A percentile compares a stretch with the other conserved stretches of the same genome.
phyloP scores from a whole-genome alignment of 306 rosid species.

The Cucurbita ficifolia region DNA sequence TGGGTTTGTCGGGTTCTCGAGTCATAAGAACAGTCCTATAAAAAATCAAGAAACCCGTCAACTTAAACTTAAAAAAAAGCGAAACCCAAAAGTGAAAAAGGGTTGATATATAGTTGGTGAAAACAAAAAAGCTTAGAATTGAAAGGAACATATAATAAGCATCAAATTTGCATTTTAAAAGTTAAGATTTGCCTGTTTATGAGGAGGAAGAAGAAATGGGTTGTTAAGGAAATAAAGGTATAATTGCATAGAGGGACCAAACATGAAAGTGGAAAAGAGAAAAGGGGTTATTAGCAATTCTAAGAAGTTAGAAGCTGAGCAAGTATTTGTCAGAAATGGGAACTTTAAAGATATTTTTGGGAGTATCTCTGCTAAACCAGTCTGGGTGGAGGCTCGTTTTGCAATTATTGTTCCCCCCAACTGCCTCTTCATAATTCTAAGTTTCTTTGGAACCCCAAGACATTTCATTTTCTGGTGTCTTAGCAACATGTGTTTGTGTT shows the following conservation, averaged over 20 bases:
- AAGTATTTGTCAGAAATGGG: slow-evolving; percentile 23
- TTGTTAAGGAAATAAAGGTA: slow-evolving; percentile 1
- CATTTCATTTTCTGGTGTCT: slow-evolving; percentile 9
- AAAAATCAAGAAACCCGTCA: not conserved
- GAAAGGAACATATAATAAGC: not conserved
- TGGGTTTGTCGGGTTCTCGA: no score
- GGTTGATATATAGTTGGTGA: not conserved
- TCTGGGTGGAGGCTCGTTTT: slow-evolving; percentile 39
- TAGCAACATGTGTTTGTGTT: slow-evolving; percentile 3
- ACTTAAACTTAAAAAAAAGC: not conserved
- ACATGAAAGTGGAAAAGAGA: not conserved
- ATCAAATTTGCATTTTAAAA: not conserved
- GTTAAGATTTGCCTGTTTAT: slow-evolving; percentile 2
- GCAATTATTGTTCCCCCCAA: slow-evolving; percentile 31
- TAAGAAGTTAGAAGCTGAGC: slow-evolving; percentile 4
- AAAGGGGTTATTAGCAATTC: not conserved
- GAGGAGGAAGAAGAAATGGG: not conserved
- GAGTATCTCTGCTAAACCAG: slow-evolving; percentile 13
- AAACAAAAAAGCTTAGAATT: not conserved
- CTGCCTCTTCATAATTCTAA: slow-evolving; percentile 37
- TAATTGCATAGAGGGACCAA: no score
- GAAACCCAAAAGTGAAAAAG: not conserved
- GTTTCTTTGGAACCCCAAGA: slow-evolving; percentile 29
- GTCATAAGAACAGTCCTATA: no score
- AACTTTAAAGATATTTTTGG: slow-evolving; percentile 11